Conservation (phyloP, 2,329 filamentous ascomycete genomes). For the Coniochaeta sp. region DNA sequence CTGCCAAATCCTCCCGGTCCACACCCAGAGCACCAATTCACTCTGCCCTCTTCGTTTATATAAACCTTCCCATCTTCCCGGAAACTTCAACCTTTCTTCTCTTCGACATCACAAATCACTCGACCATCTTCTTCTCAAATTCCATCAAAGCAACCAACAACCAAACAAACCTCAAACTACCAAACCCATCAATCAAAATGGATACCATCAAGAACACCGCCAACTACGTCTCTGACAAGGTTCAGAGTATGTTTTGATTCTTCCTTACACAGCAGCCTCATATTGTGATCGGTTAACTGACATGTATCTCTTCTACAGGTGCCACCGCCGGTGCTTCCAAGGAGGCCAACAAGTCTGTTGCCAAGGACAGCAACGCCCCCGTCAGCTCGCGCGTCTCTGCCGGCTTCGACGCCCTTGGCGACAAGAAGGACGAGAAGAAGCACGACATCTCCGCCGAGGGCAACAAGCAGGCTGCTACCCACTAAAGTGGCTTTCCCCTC, state of each 20-base stretch:
- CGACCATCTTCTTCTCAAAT: neutral
- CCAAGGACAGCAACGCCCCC: constrained; percentile 44
- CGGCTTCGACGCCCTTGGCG: constrained; percentile 23
- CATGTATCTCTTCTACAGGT: constrained; percentile 15
- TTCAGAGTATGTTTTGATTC: constrained; percentile 32
- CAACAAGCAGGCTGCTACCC: constrained; percentile 29
- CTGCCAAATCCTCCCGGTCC: neutral
- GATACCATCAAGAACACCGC: constrained; percentile 41
- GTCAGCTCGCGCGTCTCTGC: constrained; percentile 30
- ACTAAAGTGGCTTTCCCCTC: constrained; percentile 19
- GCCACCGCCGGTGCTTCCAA: constrained; percentile 37
- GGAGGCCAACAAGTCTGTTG: constrained; percentile 53
- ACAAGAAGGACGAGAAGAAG: constrained; percentile 24
- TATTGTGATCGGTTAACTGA: constrained; percentile 3
- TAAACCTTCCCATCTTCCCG: neutral
- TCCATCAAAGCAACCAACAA: neutral
- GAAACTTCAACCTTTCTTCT: neutral
- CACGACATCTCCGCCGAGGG: constrained; percentile 25
- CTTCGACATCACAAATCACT: neutral
- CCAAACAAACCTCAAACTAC: constrained; percentile 9
- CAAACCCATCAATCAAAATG: constrained; percentile 23
- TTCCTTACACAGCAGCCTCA: neutral
- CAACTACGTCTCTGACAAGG: constrained; percentile 53
- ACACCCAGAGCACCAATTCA: neutral
- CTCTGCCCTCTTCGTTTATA: neutral